Percentiles rank a stretch among this genome's conserved stretches.
Conservation (phyloP, 1,284 basidiomycete species). For the Trichosporon coremiiforme region DNA sequence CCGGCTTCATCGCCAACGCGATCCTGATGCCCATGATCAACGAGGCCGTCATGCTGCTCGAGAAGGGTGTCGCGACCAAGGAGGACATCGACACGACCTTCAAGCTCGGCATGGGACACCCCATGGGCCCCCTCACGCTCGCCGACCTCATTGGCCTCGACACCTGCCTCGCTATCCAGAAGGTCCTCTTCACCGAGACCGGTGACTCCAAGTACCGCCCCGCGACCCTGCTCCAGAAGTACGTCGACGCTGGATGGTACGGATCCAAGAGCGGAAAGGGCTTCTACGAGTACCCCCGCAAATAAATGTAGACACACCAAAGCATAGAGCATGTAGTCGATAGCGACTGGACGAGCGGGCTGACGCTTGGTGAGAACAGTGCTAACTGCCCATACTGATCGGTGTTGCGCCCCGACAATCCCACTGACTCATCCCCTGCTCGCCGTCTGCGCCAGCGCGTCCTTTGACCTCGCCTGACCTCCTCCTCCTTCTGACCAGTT, state of each 20-base stretch:
- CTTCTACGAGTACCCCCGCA: slow-evolving; percentile 69
- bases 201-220: slow-evolving; percentile 97
- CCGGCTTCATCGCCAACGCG: slow-evolving; percentile 65
- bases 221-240: slow-evolving; percentile 81
- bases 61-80: slow-evolving; percentile 85
- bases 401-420: too few relatives aligned
- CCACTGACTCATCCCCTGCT: too few relatives aligned
- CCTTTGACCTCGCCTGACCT: too few relatives aligned
- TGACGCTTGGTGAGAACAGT: too few relatives aligned
- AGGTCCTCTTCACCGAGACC: slow-evolving; percentile 83
- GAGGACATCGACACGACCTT: slow-evolving; percentile 96
- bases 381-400: too few relatives aligned
- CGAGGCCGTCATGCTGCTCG: slow-evolving; percentile 87
- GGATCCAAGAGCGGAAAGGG: slow-evolving; percentile 76
- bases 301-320: neutral
- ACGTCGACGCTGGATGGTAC: slow-evolving; percentile 95
- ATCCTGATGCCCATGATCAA: slow-evolving; percentile 59
- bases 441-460: too few relatives aligned
- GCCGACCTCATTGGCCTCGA: slow-evolving; percentile 90
- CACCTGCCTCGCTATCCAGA: slow-evolving; percentile 85
- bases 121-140: slow-evolving; percentile 87
- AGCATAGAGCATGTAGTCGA: neutral
- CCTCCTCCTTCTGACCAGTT: too few relatives aligned
- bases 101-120: slow-evolving; percentile 90
- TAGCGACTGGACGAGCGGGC: neutral